A percentile compares a stretch with the other conserved stretches of the same genome.
These are phyloP conservation scores for Phytophthora melonis DNA, from an alignment of 352 stramenopile genomes.

Conservation along the genomic window DNA sequence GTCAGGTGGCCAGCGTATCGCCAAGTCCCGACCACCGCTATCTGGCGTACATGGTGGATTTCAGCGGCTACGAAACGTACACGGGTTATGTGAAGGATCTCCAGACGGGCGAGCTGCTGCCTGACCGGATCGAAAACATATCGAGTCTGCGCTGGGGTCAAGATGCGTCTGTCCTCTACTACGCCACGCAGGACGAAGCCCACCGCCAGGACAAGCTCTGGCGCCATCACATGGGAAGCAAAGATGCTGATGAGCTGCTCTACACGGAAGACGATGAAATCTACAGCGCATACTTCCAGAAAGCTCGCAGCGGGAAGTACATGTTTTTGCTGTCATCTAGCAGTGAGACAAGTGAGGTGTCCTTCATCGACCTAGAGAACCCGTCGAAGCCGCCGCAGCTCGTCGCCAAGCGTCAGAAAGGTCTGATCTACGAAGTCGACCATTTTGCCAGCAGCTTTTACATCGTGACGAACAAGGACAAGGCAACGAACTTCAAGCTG, in stretches of 20 bases:
- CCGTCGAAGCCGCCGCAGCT: constrained; percentile 56
- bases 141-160: constrained; percentile 92
- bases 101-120: constrained; percentile 64
- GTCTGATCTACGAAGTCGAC: constrained; percentile 86
- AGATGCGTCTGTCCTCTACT: constrained; percentile 94
- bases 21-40: constrained; percentile 92
- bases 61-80: constrained; percentile 95
- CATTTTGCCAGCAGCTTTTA: constrained; percentile 92
- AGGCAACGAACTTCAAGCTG: constrained; percentile 95
- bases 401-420: constrained; percentile 74
- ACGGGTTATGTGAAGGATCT: constrained; percentile 91
- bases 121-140: constrained; percentile 87
- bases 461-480: constrained; percentile 95
- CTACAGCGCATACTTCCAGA: constrained; percentile 93
- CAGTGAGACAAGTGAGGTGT: constrained; percentile 94
- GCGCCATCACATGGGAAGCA: constrained; percentile 85
- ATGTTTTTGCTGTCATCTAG: constrained; percentile 91
- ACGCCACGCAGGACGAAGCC: constrained; percentile 92
- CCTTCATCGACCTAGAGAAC: constrained; percentile 75
- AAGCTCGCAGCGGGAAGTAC: constrained; percentile 93
- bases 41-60: constrained; percentile 96
- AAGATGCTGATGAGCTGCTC: constrained; percentile 87
- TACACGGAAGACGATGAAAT: constrained; percentile 96
- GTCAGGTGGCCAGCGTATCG: constrained; percentile 78
- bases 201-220: constrained; percentile 96